phyloP scores from a whole-genome alignment of 129 eudicot species.

The Artemisia argyi region DNA sequence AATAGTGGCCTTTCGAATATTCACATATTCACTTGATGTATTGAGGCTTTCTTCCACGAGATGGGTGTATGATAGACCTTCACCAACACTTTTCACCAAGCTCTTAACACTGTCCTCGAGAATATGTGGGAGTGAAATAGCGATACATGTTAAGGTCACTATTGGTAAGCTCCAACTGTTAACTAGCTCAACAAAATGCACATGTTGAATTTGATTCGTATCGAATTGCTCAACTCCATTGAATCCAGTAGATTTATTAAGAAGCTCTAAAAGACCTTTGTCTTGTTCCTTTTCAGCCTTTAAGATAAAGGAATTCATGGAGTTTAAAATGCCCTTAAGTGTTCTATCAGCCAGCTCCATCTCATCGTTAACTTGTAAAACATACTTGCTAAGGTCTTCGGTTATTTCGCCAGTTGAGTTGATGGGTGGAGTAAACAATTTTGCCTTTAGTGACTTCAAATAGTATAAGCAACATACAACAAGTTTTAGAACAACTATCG shows the following conservation, averaged over 20 bases:
- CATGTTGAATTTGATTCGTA: neutral
- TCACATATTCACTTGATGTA: neutral
- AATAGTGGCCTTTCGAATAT: neutral
- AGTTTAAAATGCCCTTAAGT: neutral
- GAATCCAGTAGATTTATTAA: neutral
- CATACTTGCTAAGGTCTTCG: neutral
- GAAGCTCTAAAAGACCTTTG: neutral
- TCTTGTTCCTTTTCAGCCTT: conserved; percentile 4
- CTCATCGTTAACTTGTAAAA: neutral
- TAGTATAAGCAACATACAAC: neutral
- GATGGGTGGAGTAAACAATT: neutral
- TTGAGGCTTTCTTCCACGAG: conserved; percentile 16
- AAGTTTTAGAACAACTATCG: neutral
- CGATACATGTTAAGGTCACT: conserved; percentile 15
- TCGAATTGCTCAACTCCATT: neutral
- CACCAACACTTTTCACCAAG: conserved; percentile 17
- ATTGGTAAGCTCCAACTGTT: conserved; percentile 21
- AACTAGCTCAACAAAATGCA: neutral
- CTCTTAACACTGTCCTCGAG: neutral
- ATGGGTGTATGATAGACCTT: conserved; percentile 11
- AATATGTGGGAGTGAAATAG: neutral
- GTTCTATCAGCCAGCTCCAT: neutral
- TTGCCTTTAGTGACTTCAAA: neutral
- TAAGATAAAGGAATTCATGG: conserved; percentile 1
- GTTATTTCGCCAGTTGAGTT: neutral